Percentiles rank a stretch among this genome's conserved stretches.
phyloP scores from a whole-genome alignment of 495 filamentous ascomycete species.

The Apiosordaria backusii region DNA sequence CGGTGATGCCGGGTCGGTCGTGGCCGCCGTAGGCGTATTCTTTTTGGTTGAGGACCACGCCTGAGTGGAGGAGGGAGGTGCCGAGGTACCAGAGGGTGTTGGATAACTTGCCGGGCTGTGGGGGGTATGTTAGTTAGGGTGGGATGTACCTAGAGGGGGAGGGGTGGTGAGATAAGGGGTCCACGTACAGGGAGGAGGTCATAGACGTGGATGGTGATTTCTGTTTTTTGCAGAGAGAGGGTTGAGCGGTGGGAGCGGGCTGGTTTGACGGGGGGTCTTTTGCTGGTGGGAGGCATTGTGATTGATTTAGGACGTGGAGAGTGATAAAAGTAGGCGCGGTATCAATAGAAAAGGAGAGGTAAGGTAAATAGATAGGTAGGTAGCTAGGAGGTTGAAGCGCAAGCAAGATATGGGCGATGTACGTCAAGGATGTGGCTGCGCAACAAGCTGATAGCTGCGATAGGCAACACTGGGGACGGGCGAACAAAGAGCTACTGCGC shows the following conservation, averaged over 20 bases:
- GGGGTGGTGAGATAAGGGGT: not conserved
- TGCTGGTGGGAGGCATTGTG: conserved; percentile 14
- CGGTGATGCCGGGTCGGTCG: conserved; percentile 58
- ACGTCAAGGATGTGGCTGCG: not conserved
- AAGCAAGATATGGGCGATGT: not conserved
- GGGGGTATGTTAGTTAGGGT: not conserved
- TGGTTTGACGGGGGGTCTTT: conserved; percentile 29
- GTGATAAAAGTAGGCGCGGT: too few species aligned
- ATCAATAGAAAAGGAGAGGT: too few species aligned
- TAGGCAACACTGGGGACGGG: not conserved
- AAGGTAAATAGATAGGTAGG: not conserved
- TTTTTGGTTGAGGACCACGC: conserved; percentile 67
- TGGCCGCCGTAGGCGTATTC: conserved; percentile 87
- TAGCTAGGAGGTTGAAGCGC: not conserved
- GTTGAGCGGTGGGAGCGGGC: conserved; percentile 53
- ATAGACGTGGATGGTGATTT: conserved; percentile 76
- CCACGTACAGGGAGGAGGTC: conserved; percentile 38
- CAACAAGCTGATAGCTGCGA: not conserved
- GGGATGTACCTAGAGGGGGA: not conserved
- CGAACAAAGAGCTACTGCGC: not conserved
- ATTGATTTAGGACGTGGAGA: too few species aligned
- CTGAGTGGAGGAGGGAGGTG: conserved; percentile 69
- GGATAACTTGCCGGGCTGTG: conserved; percentile 63
- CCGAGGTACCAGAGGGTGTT: conserved; percentile 69
- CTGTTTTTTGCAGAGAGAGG: conserved; percentile 60